Evolutionary conservation across 2,329 filamentous ascomycete genomes (phyloP).

Genomic region (Myrmaecium sp.): DNA sequence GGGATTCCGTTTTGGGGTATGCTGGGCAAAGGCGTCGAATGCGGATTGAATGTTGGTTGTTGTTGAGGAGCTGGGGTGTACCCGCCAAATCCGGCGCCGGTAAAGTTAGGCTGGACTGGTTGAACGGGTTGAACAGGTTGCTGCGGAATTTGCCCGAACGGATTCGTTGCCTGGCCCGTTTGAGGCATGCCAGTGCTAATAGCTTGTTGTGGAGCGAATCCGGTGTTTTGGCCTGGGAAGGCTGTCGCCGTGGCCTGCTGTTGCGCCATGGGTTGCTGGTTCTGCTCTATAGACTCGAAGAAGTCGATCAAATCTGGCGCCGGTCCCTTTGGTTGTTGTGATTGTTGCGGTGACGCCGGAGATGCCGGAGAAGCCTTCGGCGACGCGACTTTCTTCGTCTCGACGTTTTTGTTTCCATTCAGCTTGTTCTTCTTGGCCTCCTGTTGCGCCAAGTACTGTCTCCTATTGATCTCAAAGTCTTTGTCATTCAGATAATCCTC

Average conservation of each 20-base stretch:
- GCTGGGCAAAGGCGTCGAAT: conserved; percentile 24
- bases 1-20: conserved; percentile 33
- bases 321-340: conserved; percentile 37
- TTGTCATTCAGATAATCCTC: conserved; percentile 91
- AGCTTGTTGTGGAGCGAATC: conserved; percentile 8
- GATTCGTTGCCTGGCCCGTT: conserved; percentile 18
- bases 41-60: conserved; percentile 25
- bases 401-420: conserved; percentile 22
- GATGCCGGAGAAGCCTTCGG: conserved; percentile 26
- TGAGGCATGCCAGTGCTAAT: too few relatives aligned
- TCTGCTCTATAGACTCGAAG: conserved; percentile 76
- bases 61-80: conserved; percentile 54
- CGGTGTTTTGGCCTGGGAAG: conserved; percentile 5
- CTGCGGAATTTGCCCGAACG: conserved; percentile 21
- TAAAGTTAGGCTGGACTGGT: conserved; percentile 39
- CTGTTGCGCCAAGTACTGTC: conserved; percentile 81
- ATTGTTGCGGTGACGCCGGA: conserved; percentile 9
- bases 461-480: conserved; percentile 84
- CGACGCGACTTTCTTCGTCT: conserved; percentile 13
- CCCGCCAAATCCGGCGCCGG: conserved; percentile 70
- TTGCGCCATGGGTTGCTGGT: conserved; percentile 47
- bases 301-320: conserved; percentile 80
- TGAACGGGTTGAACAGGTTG: conserved; percentile 20
- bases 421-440: conserved; percentile 45
- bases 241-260: conserved; percentile 6